These are phyloP conservation scores for Melaleuca alternifolia DNA, from an alignment of 345 rosid genomes.

Conservation along the genomic window DNA sequence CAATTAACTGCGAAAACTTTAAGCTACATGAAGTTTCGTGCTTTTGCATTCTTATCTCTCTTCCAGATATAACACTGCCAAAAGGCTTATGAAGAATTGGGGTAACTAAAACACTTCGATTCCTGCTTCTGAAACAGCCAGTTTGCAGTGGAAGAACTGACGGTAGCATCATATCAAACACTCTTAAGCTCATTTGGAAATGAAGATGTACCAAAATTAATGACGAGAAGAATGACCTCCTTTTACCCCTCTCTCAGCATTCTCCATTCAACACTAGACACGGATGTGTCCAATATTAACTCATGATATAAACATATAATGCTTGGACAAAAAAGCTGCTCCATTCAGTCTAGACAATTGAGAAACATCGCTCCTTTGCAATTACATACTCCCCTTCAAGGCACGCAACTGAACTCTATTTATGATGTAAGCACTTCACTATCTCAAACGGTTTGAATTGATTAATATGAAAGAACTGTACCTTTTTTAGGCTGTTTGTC, in stretches of 20 bases:
- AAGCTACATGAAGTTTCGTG: background rate
- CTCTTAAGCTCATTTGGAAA: background rate
- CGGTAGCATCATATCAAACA: background rate
- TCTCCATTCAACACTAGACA: background rate
- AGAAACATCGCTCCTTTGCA: background rate
- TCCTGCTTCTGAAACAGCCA: background rate
- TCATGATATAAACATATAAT: background rate
- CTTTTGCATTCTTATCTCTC: background rate
- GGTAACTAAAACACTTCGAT: background rate
- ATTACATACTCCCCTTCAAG: constrained; percentile 37
- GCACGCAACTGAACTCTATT: background rate
- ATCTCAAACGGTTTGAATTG: background rate
- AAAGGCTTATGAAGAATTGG: background rate
- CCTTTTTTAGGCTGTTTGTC: constrained; percentile 30
- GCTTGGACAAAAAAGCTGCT: background rate
- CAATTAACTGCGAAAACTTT: background rate
- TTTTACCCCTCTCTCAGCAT: background rate
- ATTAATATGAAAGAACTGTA: background rate
- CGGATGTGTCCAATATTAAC: background rate
- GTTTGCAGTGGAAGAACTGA: background rate
- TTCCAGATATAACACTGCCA: background rate
- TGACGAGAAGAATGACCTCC: background rate
- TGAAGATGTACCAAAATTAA: background rate
- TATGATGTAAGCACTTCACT: background rate
- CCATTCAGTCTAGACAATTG: background rate